These are phyloP conservation scores for Rehmannia glutinosa DNA, from an alignment of 257 asterid species.

Conservation along the genomic window DNA sequence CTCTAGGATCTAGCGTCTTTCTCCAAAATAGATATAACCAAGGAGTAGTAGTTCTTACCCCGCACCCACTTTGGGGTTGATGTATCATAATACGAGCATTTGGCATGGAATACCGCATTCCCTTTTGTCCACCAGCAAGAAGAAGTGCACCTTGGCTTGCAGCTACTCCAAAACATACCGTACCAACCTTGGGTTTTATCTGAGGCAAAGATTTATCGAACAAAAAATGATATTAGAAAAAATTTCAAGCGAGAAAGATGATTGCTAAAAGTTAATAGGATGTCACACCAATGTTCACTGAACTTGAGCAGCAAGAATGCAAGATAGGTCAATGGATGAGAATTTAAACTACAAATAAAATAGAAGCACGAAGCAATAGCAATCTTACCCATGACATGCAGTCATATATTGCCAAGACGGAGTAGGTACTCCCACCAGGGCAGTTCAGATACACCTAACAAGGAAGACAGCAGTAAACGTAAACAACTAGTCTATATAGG, in stretches of 20 bases:
- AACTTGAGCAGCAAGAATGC: constrained; percentile 9
- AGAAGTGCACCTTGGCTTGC: constrained; percentile 96
- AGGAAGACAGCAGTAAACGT: constrained; percentile 9
- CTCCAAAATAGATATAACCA: not conserved
- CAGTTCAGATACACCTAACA: constrained; percentile 85
- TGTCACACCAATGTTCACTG: constrained; percentile 10
- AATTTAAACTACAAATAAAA: not conserved
- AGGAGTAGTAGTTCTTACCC: constrained; percentile 50
- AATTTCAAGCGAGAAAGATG: constrained; percentile 17
- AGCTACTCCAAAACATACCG: constrained; percentile 92
- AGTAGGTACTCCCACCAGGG: constrained; percentile 93
- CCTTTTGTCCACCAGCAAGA: constrained; percentile 98
- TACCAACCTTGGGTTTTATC: constrained; percentile 98
- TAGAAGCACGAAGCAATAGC: constrained; percentile 7
- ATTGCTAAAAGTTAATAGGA: not conserved
- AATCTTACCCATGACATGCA: constrained; percentile 98
- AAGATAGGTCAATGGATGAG: constrained; percentile 4
- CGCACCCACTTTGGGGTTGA: constrained; percentile 94
- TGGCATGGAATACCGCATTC: constrained; percentile 99
- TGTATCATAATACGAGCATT: constrained; percentile 94
- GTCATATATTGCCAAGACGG: constrained; percentile 90
- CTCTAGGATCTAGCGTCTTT: constrained; percentile 2
- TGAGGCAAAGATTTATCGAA: constrained; percentile 27
- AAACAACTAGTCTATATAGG: constrained; percentile 8
- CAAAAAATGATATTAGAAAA: not conserved